phyloP scores from a whole-genome alignment of 139 green algal species.

The Nannochloris sp. region DNA sequence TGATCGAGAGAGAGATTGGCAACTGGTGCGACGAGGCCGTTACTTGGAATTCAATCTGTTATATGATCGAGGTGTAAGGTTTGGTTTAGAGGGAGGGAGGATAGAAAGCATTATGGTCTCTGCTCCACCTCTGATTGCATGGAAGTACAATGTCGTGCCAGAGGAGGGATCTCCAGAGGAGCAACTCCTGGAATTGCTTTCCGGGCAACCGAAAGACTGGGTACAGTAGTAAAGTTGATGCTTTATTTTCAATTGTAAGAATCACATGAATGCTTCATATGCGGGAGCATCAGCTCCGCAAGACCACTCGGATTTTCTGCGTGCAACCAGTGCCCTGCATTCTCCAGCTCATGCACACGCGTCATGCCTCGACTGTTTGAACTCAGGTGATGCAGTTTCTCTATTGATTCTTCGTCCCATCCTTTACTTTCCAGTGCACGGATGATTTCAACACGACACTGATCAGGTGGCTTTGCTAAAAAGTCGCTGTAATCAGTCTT shows the following conservation, averaged over 20 bases:
- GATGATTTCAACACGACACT: constrained; percentile 46
- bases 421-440: constrained; percentile 48
- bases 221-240: not conserved
- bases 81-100: constrained; percentile 72
- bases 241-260: not conserved
- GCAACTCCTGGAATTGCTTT: constrained; percentile 55
- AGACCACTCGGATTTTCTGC: constrained; percentile 61
- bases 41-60: constrained; percentile 99
- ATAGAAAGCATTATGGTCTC: constrained; percentile 96
- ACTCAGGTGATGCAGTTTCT: constrained; percentile 10
- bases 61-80: constrained; percentile 90
- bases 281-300: constrained; percentile 29
- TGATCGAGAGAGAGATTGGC: constrained; percentile 78
- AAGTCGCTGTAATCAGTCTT: constrained; percentile 34
- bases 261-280: not conserved
- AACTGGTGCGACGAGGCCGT: constrained; percentile 67
- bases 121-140: constrained; percentile 74
- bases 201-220: constrained; percentile 23
- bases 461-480: constrained; percentile 38
- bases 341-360: constrained; percentile 36
- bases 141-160: constrained; percentile 71
- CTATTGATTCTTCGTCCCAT: constrained; percentile 27
- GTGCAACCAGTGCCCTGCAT: constrained; percentile 73
- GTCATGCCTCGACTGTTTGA: constrained; percentile 6
- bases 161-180: constrained; percentile 48